phyloP scores from a whole-genome alignment of 2,329 filamentous ascomycete species.

The Diaporthe vexans region DNA sequence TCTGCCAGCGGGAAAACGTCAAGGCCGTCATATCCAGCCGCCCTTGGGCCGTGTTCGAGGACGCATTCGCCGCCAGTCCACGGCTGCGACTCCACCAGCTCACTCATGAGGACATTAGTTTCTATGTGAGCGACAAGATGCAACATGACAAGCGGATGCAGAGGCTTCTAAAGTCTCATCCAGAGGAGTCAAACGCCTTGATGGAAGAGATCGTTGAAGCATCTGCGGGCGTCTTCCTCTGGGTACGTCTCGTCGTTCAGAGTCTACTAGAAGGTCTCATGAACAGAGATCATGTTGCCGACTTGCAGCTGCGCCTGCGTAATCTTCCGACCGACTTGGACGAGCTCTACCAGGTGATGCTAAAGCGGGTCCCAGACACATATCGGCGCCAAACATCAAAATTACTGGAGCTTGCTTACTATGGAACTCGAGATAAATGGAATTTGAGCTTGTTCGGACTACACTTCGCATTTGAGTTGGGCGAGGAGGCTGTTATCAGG shows the following conservation, averaged over 20 bases:
- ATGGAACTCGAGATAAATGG: slow-evolving; percentile 17
- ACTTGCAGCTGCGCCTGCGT: slow-evolving; percentile 2
- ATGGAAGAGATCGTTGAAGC: slow-evolving; percentile 23
- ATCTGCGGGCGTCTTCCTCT: slow-evolving; percentile 11
- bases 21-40: slow-evolving; percentile 1
- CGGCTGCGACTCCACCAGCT: not conserved
- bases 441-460: slow-evolving; percentile 11
- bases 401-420: slow-evolving; percentile 1
- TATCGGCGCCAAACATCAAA: slow-evolving; percentile 8
- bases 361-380: not conserved
- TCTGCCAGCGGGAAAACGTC: slow-evolving; percentile 6
- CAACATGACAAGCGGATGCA: not conserved
- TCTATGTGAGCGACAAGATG: slow-evolving; percentile 12
- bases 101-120: slow-evolving; percentile 8
- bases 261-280: not conserved
- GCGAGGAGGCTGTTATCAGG: not conserved
- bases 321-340: slow-evolving; percentile 13
- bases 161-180: not conserved
- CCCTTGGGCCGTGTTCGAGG: slow-evolving; percentile 1
- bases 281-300: slow-evolving; percentile 1
- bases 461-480: not conserved
- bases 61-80: slow-evolving; percentile 1
- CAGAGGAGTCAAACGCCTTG: not conserved
- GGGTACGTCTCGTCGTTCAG: slow-evolving; percentile 8
- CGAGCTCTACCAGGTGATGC: slow-evolving; percentile 8